A percentile compares a stretch with the other conserved stretches of the same genome.
Evolutionary conservation across 1,284 basidiomycete genomes (phyloP).

Genomic region (Fomes fomentarius): DNA sequence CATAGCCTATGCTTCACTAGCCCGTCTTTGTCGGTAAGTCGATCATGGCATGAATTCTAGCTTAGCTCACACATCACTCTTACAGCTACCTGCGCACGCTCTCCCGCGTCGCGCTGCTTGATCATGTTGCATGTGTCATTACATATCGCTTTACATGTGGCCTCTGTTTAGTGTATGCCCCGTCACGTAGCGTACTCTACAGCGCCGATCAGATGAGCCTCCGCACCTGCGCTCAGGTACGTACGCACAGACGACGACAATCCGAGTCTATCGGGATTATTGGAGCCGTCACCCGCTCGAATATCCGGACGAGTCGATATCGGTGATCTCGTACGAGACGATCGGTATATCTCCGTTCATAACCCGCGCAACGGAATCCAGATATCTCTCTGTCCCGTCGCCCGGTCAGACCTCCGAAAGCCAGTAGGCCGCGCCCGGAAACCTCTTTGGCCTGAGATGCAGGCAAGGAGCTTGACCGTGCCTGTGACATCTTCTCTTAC

Average conservation of each 20-base stretch:
- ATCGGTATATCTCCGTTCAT: conserved; percentile 7
- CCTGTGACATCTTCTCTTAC: conserved; percentile 8
- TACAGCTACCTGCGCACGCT: neutral
- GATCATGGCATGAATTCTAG: conserved; percentile 7
- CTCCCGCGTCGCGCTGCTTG: too few relatives aligned
- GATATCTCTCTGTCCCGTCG: neutral
- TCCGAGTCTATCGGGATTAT: neutral
- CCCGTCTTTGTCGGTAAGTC: conserved; percentile 6
- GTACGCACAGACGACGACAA: neutral
- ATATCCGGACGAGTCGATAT: neutral
- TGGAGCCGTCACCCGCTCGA: neutral
- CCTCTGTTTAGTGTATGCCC: too few relatives aligned
- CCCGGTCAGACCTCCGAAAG: neutral
- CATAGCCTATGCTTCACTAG: too few relatives aligned
- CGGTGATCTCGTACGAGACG: neutral
- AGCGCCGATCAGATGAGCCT: neutral
- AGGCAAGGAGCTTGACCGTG: neutral
- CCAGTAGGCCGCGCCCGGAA: neutral
- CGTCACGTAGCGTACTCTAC: neutral
- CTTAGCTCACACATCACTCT: neutral
- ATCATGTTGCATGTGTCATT: too few relatives aligned
- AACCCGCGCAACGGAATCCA: neutral
- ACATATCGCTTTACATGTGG: too few relatives aligned
- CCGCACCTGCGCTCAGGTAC: neutral
- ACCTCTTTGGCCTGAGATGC: neutral